These are phyloP conservation scores for Coriaria nepalensis DNA, from an alignment of 306 rosid species.

Conservation along the genomic window DNA sequence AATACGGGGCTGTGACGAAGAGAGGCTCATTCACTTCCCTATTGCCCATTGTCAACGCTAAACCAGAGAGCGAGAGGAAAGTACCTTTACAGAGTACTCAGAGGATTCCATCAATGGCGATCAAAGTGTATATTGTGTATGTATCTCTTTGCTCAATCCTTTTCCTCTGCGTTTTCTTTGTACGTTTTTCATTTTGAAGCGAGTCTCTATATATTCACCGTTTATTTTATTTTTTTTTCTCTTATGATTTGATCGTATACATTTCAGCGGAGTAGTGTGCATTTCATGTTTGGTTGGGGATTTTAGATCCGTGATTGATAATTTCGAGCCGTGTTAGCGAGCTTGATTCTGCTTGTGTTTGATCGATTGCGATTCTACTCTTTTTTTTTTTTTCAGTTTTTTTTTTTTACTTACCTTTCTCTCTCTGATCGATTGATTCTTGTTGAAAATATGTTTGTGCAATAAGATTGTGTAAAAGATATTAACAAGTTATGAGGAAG, in stretches of 20 bases:
- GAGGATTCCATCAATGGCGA: conserved; percentile 52
- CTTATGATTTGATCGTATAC: not conserved
- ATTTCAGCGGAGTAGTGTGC: too few relatives aligned
- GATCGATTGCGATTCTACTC: not conserved
- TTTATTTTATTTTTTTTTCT: not conserved
- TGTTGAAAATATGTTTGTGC: too few relatives aligned
- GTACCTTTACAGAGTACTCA: too few relatives aligned
- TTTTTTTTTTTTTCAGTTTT: not conserved
- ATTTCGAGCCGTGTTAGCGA: too few relatives aligned
- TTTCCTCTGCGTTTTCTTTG: not conserved
- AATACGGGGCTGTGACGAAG: too few relatives aligned
- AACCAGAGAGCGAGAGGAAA: conserved; percentile 7
- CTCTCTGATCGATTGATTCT: too few relatives aligned
- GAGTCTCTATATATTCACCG: not conserved
- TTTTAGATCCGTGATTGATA: too few relatives aligned
- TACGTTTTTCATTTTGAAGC: conserved; percentile 2
- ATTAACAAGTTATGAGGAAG: too few relatives aligned
- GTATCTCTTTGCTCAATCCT: conserved; percentile 8
- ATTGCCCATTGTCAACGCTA: conserved; percentile 21
- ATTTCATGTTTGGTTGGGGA: too few relatives aligned
- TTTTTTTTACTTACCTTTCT: too few relatives aligned
- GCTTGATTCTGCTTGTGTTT: too few relatives aligned
- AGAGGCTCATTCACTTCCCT: conserved; percentile 10
- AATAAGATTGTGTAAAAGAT: too few relatives aligned
- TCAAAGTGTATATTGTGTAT: conserved; percentile 87